Conservation (phyloP, 2,329 filamentous ascomycete genomes). For the Fusarium duplospermum region DNA sequence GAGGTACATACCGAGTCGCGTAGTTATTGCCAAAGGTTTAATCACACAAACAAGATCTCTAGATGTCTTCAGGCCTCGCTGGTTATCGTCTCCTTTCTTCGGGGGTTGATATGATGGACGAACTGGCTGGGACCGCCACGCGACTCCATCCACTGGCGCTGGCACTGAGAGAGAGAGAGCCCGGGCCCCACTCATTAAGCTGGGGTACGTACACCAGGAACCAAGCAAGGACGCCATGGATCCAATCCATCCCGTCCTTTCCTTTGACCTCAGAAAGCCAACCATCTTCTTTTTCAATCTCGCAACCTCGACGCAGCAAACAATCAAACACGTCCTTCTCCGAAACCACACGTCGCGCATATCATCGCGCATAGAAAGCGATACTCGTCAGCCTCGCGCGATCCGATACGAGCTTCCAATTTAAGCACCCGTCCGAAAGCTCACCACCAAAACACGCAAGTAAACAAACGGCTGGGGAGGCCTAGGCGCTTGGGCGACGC, state of each 20-base stretch:
- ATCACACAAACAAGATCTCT: neutral
- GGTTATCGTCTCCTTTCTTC: constrained; percentile 2
- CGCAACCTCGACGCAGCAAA: neutral
- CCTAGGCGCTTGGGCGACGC: no score
- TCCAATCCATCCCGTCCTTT: constrained; percentile 27
- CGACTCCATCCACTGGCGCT: constrained; percentile 25
- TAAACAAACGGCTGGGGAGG: no score
- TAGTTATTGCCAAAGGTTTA: neutral
- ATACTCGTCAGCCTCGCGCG: neutral
- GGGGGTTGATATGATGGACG: constrained; percentile 31
- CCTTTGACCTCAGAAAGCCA: neutral
- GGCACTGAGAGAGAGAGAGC: constrained; percentile 4
- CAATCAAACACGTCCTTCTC: neutral
- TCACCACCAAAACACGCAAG: constrained; percentile 4
- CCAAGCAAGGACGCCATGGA: neutral
- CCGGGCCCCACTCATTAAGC: constrained; percentile 41
- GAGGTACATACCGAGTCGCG: constrained; percentile 6
- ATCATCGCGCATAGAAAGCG: neutral
- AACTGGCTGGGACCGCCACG: constrained; percentile 33
- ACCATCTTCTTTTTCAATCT: constrained; percentile 5
- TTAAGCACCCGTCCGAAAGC: neutral
- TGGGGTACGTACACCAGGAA: constrained; percentile 33
- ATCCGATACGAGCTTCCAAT: neutral
- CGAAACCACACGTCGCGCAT: neutral
- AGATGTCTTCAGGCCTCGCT: neutral